These are phyloP conservation scores for Asterionellopsis glacialis DNA, from an alignment of 108 stramenopile species.

Conservation along the genomic window DNA sequence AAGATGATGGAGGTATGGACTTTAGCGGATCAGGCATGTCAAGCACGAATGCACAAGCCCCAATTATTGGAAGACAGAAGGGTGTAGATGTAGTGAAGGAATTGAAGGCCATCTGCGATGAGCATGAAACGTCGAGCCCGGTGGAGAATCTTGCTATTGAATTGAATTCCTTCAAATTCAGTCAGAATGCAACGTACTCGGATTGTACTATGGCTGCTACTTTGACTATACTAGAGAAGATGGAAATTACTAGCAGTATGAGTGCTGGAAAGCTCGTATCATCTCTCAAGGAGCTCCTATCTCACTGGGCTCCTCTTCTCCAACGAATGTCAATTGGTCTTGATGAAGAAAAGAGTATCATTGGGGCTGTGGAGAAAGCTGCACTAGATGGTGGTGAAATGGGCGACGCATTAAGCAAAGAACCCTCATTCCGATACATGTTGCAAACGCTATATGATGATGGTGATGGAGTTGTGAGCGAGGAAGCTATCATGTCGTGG, in stretches of 20 bases:
- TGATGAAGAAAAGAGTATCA: constrained; percentile 75
- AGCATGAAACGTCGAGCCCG: constrained; percentile 69
- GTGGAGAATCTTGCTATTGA: constrained; percentile 87
- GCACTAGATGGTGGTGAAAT: constrained; percentile 40
- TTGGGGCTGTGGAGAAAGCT: constrained; percentile 59
- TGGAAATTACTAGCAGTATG: constrained; percentile 48
- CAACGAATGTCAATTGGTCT: constrained; percentile 68
- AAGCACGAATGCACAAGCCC: constrained; percentile 28
- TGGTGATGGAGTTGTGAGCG: constrained; percentile 78
- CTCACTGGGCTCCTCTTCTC: constrained; percentile 72
- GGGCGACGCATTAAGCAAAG: constrained; percentile 44
- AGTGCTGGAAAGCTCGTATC: constrained; percentile 56
- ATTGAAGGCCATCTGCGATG: constrained; percentile 78
- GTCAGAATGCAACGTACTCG: constrained; percentile 82
- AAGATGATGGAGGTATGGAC: constrained; percentile 31
- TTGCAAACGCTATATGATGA: constrained; percentile 77
- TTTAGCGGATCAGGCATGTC: constrained; percentile 26
- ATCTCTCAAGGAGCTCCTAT: constrained; percentile 52
- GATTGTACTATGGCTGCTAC: constrained; percentile 76
- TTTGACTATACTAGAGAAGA: constrained; percentile 63
- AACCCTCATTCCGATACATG: constrained; percentile 73
- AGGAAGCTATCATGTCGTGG: constrained; percentile 81
- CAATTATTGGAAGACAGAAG: constrained; percentile 75
- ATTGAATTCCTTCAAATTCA: constrained; percentile 89
- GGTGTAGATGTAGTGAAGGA: constrained; percentile 86